Percentiles rank a stretch among this genome's conserved stretches.
phyloP scores from a whole-genome alignment of 2,329 filamentous ascomycete genomes.

The Colletotrichum sp. region DNA sequence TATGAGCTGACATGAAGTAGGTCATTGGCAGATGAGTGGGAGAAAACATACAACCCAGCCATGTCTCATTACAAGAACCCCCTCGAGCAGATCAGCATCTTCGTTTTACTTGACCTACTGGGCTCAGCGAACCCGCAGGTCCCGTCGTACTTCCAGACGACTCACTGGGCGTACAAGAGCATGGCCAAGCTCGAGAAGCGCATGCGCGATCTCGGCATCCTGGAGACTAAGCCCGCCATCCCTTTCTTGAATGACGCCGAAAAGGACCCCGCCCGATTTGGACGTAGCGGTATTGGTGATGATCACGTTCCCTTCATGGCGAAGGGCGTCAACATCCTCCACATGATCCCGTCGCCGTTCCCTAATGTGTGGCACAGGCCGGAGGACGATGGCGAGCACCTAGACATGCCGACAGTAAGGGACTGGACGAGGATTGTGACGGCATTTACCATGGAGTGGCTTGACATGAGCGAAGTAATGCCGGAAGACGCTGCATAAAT shows the following conservation, averaged over 20 bases:
- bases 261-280: constrained; percentile 43
- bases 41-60: constrained; percentile 66
- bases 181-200: constrained; percentile 70
- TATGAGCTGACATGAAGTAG: constrained; percentile 30
- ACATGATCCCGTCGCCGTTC: constrained; percentile 76
- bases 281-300: constrained; percentile 59
- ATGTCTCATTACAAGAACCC: constrained; percentile 72
- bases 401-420: constrained; percentile 73
- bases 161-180: constrained; percentile 80
- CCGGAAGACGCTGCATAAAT: constrained; percentile 20
- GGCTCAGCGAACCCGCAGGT: constrained; percentile 65
- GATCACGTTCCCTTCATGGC: constrained; percentile 81
- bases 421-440: constrained; percentile 79
- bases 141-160: constrained; percentile 77
- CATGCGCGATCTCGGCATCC: constrained; percentile 61
- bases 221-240: constrained; percentile 42
- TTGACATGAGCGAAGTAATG: constrained; percentile 64
- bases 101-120: constrained; percentile 77
- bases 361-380: constrained; percentile 76
- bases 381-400: constrained; percentile 73
- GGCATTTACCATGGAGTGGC: constrained; percentile 79
- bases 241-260: constrained; percentile 63
- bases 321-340: constrained; percentile 76
- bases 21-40: constrained; percentile 76
- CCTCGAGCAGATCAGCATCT: constrained; percentile 75